Evolutionary conservation across 2,329 filamentous ascomycete species (phyloP).

Genomic region (Fusarium longipes): DNA sequence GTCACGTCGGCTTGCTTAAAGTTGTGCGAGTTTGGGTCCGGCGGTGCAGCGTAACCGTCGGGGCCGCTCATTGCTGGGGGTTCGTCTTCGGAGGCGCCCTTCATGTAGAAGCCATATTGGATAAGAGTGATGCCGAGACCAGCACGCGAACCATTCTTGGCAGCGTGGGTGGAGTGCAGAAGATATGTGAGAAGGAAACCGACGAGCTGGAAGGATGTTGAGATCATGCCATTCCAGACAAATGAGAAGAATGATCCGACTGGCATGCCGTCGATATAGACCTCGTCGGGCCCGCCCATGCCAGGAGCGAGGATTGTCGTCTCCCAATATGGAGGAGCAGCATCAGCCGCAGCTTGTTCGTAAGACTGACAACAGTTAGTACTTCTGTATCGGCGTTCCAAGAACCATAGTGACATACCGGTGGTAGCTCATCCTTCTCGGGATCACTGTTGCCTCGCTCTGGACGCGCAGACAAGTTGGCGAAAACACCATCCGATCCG

Average conservation of each 20-base stretch:
- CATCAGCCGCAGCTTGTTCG: conserved; percentile 96
- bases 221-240: conserved; percentile 95
- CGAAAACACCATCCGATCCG: conserved; percentile 95
- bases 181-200: conserved; percentile 98
- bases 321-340: conserved; percentile 98
- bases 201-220: conserved; percentile 95
- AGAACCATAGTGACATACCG: conserved; percentile 68
- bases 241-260: conserved; percentile 90
- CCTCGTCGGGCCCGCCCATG: conserved; percentile 88
- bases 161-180: conserved; percentile 95
- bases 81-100: conserved; percentile 64
- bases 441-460: conserved; percentile 81
- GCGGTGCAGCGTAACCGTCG: conserved; percentile 74
- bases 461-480: conserved; percentile 91
- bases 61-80: conserved; percentile 60
- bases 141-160: conserved; percentile 95
- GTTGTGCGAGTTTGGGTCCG: conserved; percentile 89
- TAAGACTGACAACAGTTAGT: conserved; percentile 76
- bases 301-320: conserved; percentile 96
- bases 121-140: conserved; percentile 95
- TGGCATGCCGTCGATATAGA: conserved; percentile 95
- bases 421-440: conserved; percentile 88
- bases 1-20: conserved; percentile 81
- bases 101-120: conserved; percentile 98
- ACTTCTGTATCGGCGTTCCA: background rate